Evolutionary conservation across 129 eudicot species (phyloP).

Genomic region (Oenanthe sinensis): DNA sequence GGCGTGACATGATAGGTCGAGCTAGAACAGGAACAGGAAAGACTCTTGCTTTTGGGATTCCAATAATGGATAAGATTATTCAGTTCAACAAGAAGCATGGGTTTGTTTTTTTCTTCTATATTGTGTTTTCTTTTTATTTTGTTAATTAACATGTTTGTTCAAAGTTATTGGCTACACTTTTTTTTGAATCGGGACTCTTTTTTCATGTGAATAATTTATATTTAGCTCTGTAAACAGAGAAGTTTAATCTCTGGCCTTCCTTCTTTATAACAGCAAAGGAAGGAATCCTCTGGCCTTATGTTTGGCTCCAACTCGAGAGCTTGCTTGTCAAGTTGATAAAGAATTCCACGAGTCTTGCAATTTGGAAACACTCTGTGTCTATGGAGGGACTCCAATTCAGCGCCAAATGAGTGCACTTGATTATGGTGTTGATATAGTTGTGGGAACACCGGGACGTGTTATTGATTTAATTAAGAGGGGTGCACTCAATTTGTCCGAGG

Average conservation of each 20-base stretch:
- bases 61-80: conserved; percentile 77
- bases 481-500: conserved; percentile 55
- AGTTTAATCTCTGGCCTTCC: not conserved
- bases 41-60: conserved; percentile 97
- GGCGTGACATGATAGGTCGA: conserved; percentile 92
- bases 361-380: conserved; percentile 73
- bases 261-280: conserved; percentile 35
- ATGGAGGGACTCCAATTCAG: conserved; percentile 79
- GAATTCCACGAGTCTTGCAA: conserved; percentile 60
- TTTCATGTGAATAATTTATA: not conserved
- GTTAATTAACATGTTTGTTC: not conserved
- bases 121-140: not conserved
- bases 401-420: conserved; percentile 81
- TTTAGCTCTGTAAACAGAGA: not conserved
- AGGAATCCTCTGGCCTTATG: conserved; percentile 71
- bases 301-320: conserved; percentile 95
- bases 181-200: not conserved
- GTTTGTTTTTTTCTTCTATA: conserved; percentile 24
- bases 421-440: conserved; percentile 82
- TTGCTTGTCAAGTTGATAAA: conserved; percentile 85
- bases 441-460: conserved; percentile 93
- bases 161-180: not conserved
- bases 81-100: conserved; percentile 62
- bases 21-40: conserved; percentile 96
- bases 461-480: conserved; percentile 83